These are phyloP conservation scores for Macrocybe gigantea DNA, from an alignment of 768 basidiomycete species.

Conservation along the genomic window DNA sequence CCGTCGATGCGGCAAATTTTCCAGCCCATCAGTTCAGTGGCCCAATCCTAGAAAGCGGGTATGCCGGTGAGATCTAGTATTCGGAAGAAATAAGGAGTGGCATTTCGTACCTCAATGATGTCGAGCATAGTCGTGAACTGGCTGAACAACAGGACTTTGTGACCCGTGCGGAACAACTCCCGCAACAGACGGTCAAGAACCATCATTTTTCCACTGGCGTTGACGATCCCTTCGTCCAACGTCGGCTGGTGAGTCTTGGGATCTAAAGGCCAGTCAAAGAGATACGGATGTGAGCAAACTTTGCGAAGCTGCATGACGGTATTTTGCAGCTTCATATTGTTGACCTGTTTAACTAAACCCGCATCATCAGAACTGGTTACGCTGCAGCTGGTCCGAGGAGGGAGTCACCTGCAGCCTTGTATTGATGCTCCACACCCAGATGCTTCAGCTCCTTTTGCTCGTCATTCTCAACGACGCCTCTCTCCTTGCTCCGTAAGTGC, in stretches of 20 bases:
- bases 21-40: conserved; percentile 77
- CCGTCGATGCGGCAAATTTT: conserved; percentile 90
- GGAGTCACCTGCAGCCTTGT: conserved; percentile 53
- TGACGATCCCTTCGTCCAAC: conserved; percentile 75
- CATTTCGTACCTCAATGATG: conserved; percentile 71
- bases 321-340: conserved; percentile 93
- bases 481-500: conserved; percentile 28
- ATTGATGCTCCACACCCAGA: conserved; percentile 50
- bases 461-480: conserved; percentile 13
- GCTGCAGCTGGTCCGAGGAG: neutral
- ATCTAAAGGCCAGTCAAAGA: conserved; percentile 82
- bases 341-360: conserved; percentile 67
- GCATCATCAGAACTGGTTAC: neutral
- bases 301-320: conserved; percentile 96
- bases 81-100: neutral
- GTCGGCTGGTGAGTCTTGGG: conserved; percentile 52
- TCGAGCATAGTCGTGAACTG: conserved; percentile 98
- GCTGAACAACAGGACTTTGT: conserved; percentile 84
- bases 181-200: conserved; percentile 82
- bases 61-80: conserved; percentile 1
- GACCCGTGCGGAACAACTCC: conserved; percentile 71
- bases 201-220: conserved; percentile 96
- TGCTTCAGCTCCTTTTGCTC: conserved; percentile 42
- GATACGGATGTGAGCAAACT: conserved; percentile 89
- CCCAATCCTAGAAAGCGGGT: conserved; percentile 66